These are phyloP conservation scores for Henckelia pumila DNA, from an alignment of 257 asterid species.

Conservation along the genomic window DNA sequence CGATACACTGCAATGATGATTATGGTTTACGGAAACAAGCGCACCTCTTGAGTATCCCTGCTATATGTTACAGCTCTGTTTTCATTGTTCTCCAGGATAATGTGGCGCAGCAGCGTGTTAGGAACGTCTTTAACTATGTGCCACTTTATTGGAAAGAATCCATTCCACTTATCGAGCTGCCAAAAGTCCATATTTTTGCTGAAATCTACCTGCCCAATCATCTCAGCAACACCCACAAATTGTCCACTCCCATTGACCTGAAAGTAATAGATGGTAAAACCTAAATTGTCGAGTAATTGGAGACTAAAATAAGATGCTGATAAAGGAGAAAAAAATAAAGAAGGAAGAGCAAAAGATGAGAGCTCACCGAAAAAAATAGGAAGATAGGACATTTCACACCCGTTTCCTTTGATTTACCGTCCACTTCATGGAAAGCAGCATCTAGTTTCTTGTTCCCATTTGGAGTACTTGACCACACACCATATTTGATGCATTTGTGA, in stretches of 20 bases:
- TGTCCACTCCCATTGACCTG: slow-evolving; percentile 89
- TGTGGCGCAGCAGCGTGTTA: slow-evolving; percentile 52
- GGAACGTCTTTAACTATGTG: slow-evolving; percentile 85
- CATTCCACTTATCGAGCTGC: slow-evolving; percentile 90
- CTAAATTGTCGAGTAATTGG: not conserved
- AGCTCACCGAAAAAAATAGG: slow-evolving; percentile 73
- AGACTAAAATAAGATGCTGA: not conserved
- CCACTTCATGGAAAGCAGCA: slow-evolving; percentile 55
- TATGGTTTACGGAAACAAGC: not conserved
- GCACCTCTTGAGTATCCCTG: slow-evolving; percentile 91
- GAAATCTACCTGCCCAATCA: slow-evolving; percentile 76
- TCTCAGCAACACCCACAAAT: slow-evolving; percentile 87
- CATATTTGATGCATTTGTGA: slow-evolving; percentile 78
- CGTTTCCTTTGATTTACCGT: slow-evolving; percentile 42
- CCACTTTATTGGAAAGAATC: slow-evolving; percentile 87
- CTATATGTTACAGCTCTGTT: slow-evolving; percentile 62
- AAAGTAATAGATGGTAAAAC: slow-evolving; percentile 6
- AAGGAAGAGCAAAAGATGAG: not conserved
- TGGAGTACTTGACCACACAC: slow-evolving; percentile 90
- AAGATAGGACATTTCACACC: slow-evolving; percentile 60
- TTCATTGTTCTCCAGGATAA: slow-evolving; percentile 72
- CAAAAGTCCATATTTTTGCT: slow-evolving; percentile 78
- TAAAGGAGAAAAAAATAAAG: not conserved
- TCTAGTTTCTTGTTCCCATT: slow-evolving; percentile 75
- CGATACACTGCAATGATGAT: not conserved